phyloP scores from a whole-genome alignment of 305 asterid genomes.

The Fraxinus paxiana region DNA sequence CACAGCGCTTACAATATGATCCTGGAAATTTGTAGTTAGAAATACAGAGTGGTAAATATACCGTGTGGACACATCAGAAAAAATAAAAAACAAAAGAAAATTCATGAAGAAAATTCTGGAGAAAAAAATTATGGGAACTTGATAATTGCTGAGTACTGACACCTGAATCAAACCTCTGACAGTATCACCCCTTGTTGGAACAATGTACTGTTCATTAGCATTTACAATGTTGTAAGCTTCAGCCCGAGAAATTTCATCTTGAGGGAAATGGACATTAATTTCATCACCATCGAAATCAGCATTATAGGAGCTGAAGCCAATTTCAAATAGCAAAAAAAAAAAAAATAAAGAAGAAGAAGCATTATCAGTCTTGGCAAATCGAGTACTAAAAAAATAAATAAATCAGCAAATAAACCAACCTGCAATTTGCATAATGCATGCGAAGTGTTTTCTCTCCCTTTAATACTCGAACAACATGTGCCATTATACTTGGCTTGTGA shows the following conservation, averaged over 20 bases:
- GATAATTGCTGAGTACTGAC: slow-evolving; percentile 24
- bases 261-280: slow-evolving; percentile 98
- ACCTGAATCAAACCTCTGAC: slow-evolving; percentile 99
- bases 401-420: slow-evolving; percentile 43
- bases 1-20: slow-evolving; percentile 86
- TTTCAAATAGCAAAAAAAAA: background rate
- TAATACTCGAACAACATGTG: slow-evolving; percentile 89
- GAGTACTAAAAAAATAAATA: slow-evolving; percentile 11
- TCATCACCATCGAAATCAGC: slow-evolving; percentile 99
- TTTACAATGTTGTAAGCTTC: slow-evolving; percentile 94
- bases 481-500: slow-evolving; percentile 99
- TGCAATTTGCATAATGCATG: slow-evolving; percentile 99
- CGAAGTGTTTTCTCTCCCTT: slow-evolving; percentile 97
- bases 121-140: slow-evolving; percentile 3
- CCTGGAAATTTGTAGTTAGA: slow-evolving; percentile 48
- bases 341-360: background rate
- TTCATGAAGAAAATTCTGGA: background rate
- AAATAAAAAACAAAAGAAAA: background rate
- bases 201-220: slow-evolving; percentile 94
- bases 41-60: slow-evolving; percentile 5
- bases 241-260: slow-evolving; percentile 99
- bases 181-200: slow-evolving; percentile 96
- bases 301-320: slow-evolving; percentile 73
- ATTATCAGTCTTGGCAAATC: slow-evolving; percentile 23
- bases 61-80: slow-evolving; percentile 4